Conservation (phyloP, 257 asterid species). For the Solanum arcanum region DNA sequence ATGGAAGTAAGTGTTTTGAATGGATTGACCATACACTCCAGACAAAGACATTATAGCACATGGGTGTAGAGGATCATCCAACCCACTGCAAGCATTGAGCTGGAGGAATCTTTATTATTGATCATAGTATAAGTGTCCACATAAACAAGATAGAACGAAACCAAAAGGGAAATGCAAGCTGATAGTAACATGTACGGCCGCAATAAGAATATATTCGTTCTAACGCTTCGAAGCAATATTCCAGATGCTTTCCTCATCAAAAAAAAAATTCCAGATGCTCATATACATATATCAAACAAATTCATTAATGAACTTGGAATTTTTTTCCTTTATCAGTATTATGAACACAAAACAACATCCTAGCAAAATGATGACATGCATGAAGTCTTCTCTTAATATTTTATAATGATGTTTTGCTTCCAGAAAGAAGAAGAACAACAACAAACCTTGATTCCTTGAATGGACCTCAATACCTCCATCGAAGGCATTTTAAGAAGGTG, state of each 20-base stretch:
- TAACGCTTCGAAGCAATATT: background rate
- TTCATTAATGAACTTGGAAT: background rate
- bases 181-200: background rate
- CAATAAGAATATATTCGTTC: background rate
- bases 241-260: background rate
- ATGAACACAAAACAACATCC: background rate
- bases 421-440: background rate
- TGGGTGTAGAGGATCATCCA: background rate
- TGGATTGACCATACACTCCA: background rate
- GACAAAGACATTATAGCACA: background rate
- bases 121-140: background rate
- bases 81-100: background rate
- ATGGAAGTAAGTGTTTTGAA: background rate
- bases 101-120: background rate
- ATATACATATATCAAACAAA: background rate
- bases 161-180: background rate
- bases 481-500: constrained; percentile 76
- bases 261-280: background rate
- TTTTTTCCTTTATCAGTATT: background rate
- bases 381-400: background rate
- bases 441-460: constrained; percentile 89
- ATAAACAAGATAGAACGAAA: background rate
- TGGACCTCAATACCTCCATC: constrained; percentile 64
- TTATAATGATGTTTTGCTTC: background rate
- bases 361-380: background rate